phyloP scores from a whole-genome alignment of 805 yeast species.

The Lipomyces spencermartinsiae region DNA sequence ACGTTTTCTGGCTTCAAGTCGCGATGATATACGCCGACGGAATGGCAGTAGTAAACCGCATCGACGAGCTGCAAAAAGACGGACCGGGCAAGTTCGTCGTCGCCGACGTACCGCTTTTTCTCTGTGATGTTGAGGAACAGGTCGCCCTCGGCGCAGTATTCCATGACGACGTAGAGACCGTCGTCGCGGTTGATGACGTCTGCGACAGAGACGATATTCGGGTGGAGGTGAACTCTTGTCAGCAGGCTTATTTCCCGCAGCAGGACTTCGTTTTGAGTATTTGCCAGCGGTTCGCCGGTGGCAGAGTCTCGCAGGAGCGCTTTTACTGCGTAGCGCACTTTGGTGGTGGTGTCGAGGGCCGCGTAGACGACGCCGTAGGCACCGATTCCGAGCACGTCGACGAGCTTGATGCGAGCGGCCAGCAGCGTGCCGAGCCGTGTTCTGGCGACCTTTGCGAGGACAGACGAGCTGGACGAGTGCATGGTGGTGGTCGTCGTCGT shows the following conservation, averaged over 20 bases:
- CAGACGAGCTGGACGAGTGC: conserved; percentile 22
- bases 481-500: neutral
- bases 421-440: conserved; percentile 39
- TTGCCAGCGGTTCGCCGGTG: conserved; percentile 23
- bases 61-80: conserved; percentile 79
- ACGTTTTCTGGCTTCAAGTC: conserved; percentile 96
- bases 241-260: conserved; percentile 71
- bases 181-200: conserved; percentile 67
- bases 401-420: conserved; percentile 38
- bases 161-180: conserved; percentile 74
- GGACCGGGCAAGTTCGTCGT: conserved; percentile 57
- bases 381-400: conserved; percentile 69
- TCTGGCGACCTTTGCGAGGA: conserved; percentile 27
- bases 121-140: conserved; percentile 86
- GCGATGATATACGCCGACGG: conserved; percentile 84
- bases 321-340: conserved; percentile 70
- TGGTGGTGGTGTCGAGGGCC: conserved; percentile 61
- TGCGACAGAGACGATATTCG: conserved; percentile 76
- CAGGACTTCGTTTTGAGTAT: conserved; percentile 33
- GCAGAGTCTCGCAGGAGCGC: conserved; percentile 59
- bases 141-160: conserved; percentile 84
- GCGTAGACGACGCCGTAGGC: conserved; percentile 83
- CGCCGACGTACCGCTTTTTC: conserved; percentile 55
- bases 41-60: conserved; percentile 82
- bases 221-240: conserved; percentile 74